Percentiles rank a stretch among this genome's conserved stretches.
These are phyloP conservation scores for Argentina anserina DNA, from an alignment of 306 rosid species.

Conservation along the genomic window DNA sequence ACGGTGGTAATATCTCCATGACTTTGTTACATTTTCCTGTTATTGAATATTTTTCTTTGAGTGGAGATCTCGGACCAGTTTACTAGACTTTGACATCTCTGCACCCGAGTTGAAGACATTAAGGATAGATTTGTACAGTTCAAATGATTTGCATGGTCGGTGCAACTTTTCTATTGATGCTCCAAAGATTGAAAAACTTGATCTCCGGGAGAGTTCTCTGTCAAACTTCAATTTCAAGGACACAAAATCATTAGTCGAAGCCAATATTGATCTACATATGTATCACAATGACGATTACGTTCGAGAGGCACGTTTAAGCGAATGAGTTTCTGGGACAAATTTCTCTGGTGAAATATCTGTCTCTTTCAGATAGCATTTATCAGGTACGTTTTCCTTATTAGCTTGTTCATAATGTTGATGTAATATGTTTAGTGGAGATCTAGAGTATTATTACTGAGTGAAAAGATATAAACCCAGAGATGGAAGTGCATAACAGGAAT, in stretches of 20 bases:
- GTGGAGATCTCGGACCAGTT: not conserved
- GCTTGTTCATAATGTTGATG: too few species aligned
- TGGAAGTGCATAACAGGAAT: too few species aligned
- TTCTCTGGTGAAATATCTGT: too few species aligned
- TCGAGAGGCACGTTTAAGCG: too few species aligned
- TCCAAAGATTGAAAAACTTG: not conserved
- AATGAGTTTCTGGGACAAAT: too few species aligned
- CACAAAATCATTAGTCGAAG: not conserved
- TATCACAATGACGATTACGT: not conserved
- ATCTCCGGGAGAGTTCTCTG: not conserved
- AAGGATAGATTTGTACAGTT: not conserved
- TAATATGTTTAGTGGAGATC: too few species aligned
- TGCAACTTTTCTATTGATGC: not conserved
- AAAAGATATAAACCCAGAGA: too few species aligned
- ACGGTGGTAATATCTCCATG: not conserved
- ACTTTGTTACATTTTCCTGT: not conserved
- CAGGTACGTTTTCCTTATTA: too few species aligned
- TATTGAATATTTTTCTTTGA: not conserved
- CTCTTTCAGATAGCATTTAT: too few species aligned
- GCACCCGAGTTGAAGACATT: not conserved
- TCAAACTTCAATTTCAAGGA: not conserved
- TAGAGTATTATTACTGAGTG: too few species aligned
- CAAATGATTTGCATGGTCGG: not conserved
- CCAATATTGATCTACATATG: not conserved
- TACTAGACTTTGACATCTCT: not conserved